Percentiles rank a stretch among this genome's conserved stretches.
phyloP scores from a whole-genome alignment of 352 stramenopile genomes.

The Pythium dissimile region DNA sequence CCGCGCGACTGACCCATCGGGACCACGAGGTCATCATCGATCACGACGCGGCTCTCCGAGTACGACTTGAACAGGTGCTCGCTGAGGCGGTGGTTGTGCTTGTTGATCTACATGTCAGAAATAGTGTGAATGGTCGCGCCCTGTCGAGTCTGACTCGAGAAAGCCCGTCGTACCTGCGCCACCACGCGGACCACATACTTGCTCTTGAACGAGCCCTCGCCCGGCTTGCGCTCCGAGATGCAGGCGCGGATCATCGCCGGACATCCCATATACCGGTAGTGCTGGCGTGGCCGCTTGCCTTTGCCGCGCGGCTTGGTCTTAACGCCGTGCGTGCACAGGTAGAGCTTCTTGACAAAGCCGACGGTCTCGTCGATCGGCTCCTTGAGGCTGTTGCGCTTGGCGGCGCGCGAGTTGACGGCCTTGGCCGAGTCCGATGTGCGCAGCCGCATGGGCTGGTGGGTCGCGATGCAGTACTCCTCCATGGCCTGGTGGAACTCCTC shows the following conservation, averaged over 20 bases:
- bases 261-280: conserved; percentile 84
- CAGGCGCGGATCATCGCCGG: conserved; percentile 80
- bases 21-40: conserved; percentile 75
- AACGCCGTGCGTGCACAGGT: conserved; percentile 79
- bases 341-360: conserved; percentile 84
- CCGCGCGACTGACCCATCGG: conserved; percentile 34
- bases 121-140: too few species aligned
- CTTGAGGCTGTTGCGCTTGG: conserved; percentile 82
- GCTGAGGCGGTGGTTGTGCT: conserved; percentile 82
- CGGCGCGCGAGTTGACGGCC: conserved; percentile 69
- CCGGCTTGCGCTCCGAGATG: conserved; percentile 74
- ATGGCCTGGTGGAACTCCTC: conserved; percentile 80
- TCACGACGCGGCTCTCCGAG: conserved; percentile 80
- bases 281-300: conserved; percentile 71
- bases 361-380: conserved; percentile 84
- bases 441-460: conserved; percentile 76
- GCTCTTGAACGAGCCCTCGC: conserved; percentile 49
- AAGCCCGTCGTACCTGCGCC: conserved; percentile 40
- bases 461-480: conserved; percentile 71
- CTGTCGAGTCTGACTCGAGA: too few species aligned
- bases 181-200: conserved; percentile 85
- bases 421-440: conserved; percentile 80
- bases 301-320: conserved; percentile 83
- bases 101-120: conserved; percentile 52
- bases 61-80: conserved; percentile 87